Evolutionary conservation across 176 grass and related monocot genomes (phyloP).

Genomic region (Dendrocalamus sinicus): DNA sequence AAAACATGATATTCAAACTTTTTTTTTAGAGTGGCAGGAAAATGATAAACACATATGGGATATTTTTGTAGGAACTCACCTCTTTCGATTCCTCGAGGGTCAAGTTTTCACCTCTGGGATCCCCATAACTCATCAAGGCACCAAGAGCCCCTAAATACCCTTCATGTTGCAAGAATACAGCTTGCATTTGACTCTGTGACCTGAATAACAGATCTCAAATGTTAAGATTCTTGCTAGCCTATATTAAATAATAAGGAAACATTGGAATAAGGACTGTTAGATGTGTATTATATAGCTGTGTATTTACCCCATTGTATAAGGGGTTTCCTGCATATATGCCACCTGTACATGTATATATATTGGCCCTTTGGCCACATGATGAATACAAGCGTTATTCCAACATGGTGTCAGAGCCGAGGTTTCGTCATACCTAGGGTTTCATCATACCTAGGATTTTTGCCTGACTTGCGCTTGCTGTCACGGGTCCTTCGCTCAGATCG

Average conservation of each 20-base stretch:
- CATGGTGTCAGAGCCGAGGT: too few species aligned
- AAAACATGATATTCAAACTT: constrained; percentile 16
- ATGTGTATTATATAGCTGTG: too few species aligned
- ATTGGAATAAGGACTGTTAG: constrained; percentile 22
- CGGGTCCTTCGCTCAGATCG: too few species aligned
- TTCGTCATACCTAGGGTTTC: too few species aligned
- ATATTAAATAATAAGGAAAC: constrained; percentile 32
- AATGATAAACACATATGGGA: not conserved
- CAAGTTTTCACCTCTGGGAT: constrained; percentile 53
- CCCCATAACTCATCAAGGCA: constrained; percentile 84
- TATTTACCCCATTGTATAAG: too few species aligned
- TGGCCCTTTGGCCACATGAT: too few species aligned
- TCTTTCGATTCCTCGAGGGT: constrained; percentile 44
- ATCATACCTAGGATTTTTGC: too few species aligned
- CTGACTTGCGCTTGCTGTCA: too few species aligned
- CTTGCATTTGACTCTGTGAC: constrained; percentile 97
- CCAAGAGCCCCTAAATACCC: constrained; percentile 95
- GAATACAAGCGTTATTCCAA: too few species aligned
- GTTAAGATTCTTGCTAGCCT: constrained; percentile 28
- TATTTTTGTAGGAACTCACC: constrained; percentile 43
- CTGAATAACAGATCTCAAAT: constrained; percentile 60
- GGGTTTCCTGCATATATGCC: too few species aligned
- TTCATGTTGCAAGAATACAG: constrained; percentile 89
- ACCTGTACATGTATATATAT: too few species aligned
- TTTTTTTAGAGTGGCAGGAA: not conserved